Base-by-base conservation (phyloP, 106 monocot species). In the Iris macrosiphon region DNA sequence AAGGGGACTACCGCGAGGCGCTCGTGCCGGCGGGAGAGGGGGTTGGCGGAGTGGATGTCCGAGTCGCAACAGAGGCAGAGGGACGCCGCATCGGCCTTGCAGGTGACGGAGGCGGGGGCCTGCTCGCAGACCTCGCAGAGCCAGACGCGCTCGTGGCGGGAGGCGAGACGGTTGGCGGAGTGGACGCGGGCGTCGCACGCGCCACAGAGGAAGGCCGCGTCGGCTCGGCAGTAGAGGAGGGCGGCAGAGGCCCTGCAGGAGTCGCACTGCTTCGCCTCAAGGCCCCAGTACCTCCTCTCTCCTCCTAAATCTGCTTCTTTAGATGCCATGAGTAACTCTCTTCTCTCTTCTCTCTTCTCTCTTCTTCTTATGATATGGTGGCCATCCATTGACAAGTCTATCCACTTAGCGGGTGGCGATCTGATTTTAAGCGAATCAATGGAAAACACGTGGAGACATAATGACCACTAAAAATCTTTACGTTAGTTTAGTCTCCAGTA, bases 111-210 rank as follows among this genome's bases (percentile, higher is more conserved):
- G 0, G 41, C 59, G 15, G 39, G 41, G 2, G 59, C 11, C 13
- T 59, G 59, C 42, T 42, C 39, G 59, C 59, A 59, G 41, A 59
- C 59, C 59, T 43, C 59, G 59, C 59, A 59, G 42, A 59, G 59
- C 25, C 15, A 42, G 16, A 59, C 59, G 13, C 59, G 59, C 27
- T 59, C 59, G 42, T 59, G 40, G 10, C 42, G 40, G 41, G 39
- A 41, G 11, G 49, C 37, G 7, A 52, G 63, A 38, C 28, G 39
- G 59, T 59, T 59, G 25, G 59, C 59, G 15, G 25, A 19, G 39
- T 57, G 57, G 21, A 57, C 57, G 13, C 57, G 57, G 1, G 23
- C 37, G 11, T 57, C 57, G 42, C 59, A 59, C 17, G n/a, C 16
- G 42, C 26, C 39, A 26, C 59, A 59, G n/a, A 59, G 59, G 28